A percentile compares a stretch with the other conserved stretches of the same genome.
Evolutionary conservation across 345 rosid genomes (phyloP).

Genomic region (thale cress (Arabidopsis thaliana)): DNA sequence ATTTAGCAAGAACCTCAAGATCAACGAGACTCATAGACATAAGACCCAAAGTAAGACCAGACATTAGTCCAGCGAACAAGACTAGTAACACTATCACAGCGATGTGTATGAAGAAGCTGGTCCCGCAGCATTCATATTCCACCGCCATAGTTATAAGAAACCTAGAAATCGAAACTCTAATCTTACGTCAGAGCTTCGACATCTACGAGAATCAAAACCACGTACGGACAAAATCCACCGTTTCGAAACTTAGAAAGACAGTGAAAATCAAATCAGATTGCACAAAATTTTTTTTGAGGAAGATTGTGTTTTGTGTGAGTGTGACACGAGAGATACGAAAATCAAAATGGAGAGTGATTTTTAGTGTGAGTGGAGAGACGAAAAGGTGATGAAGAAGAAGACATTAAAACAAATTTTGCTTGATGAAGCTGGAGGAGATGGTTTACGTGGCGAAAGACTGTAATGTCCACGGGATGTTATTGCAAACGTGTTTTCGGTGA

Average conservation of each 20-base stretch:
- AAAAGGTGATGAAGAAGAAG: slow-evolving; percentile 25
- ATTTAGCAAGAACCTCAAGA: slow-evolving; percentile 89
- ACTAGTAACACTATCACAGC: slow-evolving; percentile 59
- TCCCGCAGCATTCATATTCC: slow-evolving; percentile 70
- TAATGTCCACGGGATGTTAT: neutral
- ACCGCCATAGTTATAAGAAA: slow-evolving; percentile 57
- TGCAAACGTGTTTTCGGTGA: neutral
- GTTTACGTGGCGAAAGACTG: slow-evolving; percentile 19
- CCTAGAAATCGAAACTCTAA: slow-evolving; percentile 1
- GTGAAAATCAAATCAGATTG: neutral
- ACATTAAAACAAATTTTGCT: neutral
- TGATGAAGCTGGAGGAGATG: slow-evolving; percentile 3
- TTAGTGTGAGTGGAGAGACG: slow-evolving; percentile 17
- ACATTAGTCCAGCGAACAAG: slow-evolving; percentile 85
- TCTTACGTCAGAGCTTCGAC: neutral
- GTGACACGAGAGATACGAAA: neutral
- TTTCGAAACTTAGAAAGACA: neutral
- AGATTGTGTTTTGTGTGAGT: neutral
- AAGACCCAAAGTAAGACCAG: slow-evolving; percentile 91
- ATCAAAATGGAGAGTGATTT: neutral
- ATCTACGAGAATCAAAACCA: neutral
- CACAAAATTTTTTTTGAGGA: neutral
- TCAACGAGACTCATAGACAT: slow-evolving; percentile 96
- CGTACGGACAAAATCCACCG: slow-evolving; percentile 31
- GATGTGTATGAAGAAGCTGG: slow-evolving; percentile 64